A percentile compares a stretch with the other conserved stretches of the same genome.
These are phyloP conservation scores for Dioscorea dumetorum DNA, from an alignment of 106 monocot species.

Conservation along the genomic window DNA sequence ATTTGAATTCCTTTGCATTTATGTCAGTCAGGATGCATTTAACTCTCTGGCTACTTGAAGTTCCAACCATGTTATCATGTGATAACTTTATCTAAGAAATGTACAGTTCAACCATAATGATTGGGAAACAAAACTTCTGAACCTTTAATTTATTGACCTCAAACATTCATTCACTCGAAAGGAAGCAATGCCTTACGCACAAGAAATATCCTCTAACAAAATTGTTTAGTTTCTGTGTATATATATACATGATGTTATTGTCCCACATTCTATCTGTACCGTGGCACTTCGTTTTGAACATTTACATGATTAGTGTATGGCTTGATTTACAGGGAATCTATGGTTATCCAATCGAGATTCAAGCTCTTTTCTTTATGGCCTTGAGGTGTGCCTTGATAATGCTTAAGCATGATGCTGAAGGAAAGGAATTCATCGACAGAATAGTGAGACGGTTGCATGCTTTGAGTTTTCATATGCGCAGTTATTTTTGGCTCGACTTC, in stretches of 20 bases:
- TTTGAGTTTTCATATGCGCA: conserved; percentile 32
- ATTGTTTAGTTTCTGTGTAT: background rate
- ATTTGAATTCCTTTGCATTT: too few species aligned
- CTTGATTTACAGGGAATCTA: conserved; percentile 25
- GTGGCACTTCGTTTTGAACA: background rate
- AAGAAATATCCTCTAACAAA: background rate
- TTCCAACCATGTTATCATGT: too few species aligned
- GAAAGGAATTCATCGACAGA: conserved; percentile 32
- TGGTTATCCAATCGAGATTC: conserved; percentile 42
- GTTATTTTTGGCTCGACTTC: conserved; percentile 39
- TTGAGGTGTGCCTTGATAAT: conserved; percentile 23
- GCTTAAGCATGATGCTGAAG: conserved; percentile 32
- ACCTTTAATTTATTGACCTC: too few species aligned
- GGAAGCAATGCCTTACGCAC: background rate
- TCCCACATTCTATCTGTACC: background rate
- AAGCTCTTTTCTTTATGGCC: conserved; percentile 44
- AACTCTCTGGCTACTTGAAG: too few species aligned
- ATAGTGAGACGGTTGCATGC: conserved; percentile 29
- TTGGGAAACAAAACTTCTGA: too few species aligned
- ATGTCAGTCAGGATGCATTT: too few species aligned
- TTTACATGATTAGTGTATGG: too few species aligned
- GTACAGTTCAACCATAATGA: too few species aligned
- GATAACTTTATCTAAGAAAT: too few species aligned
- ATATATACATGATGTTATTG: background rate
- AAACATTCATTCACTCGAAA: too few species aligned